Evolutionary conservation across 2,329 filamentous ascomycete species (phyloP).

Genomic region (Calonectria ilicicola): DNA sequence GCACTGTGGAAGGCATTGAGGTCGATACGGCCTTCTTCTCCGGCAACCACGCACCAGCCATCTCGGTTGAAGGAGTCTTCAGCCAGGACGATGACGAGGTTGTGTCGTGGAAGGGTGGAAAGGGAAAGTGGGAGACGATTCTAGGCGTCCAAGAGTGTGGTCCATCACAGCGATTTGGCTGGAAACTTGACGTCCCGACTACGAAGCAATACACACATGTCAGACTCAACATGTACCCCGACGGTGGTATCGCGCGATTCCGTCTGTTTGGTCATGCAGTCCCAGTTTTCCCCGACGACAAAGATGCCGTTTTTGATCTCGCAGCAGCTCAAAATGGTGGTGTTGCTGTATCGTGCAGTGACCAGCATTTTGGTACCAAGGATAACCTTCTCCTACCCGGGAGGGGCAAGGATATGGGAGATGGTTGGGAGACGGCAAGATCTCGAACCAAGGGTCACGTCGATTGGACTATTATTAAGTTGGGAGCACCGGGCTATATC

Average conservation of each 20-base stretch:
- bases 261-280: conserved; percentile 81
- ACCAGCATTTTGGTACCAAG: conserved; percentile 87
- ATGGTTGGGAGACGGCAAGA: conserved; percentile 87
- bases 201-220: conserved; percentile 82
- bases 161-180: conserved; percentile 78
- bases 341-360: conserved; percentile 80
- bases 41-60: conserved; percentile 84
- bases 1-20: conserved; percentile 79
- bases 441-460: conserved; percentile 78
- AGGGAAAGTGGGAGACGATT: conserved; percentile 78
- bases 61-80: conserved; percentile 83
- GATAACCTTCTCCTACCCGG: conserved; percentile 85
- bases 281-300: conserved; percentile 78
- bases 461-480: conserved; percentile 84
- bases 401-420: conserved; percentile 85
- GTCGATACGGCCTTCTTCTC: conserved; percentile 86
- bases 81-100: conserved; percentile 73
- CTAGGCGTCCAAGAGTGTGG: conserved; percentile 78
- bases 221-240: conserved; percentile 85
- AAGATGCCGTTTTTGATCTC: conserved; percentile 77
- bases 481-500: conserved; percentile 75
- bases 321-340: conserved; percentile 84
- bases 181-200: conserved; percentile 72
- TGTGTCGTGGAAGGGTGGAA: conserved; percentile 68
- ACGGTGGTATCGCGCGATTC: conserved; percentile 86